Base-by-base conservation (phyloP, 2,329 filamentous ascomycete species). In the Cladophialophora chaetospira region DNA sequence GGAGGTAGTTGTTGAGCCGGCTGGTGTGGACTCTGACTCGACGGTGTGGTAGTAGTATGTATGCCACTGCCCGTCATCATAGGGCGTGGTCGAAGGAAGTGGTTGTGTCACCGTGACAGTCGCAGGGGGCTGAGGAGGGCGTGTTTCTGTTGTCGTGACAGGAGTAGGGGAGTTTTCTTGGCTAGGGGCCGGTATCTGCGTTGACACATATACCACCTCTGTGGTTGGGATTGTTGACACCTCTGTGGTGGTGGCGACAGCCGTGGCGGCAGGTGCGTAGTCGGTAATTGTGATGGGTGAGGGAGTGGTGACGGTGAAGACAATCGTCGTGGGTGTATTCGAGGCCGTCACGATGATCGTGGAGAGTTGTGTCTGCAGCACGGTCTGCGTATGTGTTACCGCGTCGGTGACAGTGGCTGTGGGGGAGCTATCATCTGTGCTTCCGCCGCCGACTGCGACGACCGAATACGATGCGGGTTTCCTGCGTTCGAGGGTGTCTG, bases 371-470 rank as follows among this genome's bases (percentile, higher is more conserved):
- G 67, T 72, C 48, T 61, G 56, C 45, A 64, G 61, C 36, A 63
- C 53, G n/a, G 52, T 61, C 47, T 63, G 52, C 13, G 58, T 63
- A 44, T 62, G 63, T n/a, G 62, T 66, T 4, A 63, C 51, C 23
- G 66, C 63, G 31, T 65, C 53, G 44, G 68, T 68, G 61, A 66
- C 55, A 26, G 53, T 49, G 38, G 66, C 64, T 29, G 62, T 15
- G 9, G 61, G 62, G 4, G 50, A 53, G 15, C 40, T 17, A 55
- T 52, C 21, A 46, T 48, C n/a, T 56, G 63, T 58, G 60, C 63
- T 57, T 42, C 67, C 67, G 44, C 69, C 69, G 55, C 69, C 68
- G 15, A 71, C 69, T n/a, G 66, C 62, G 21, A 71, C 69, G 23
- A 71, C 68, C 21, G 69, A 70, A 57, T 71, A 71, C 31, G 68